These are phyloP conservation scores for Juncus inflexus DNA, from an alignment of 176 grass and related monocot species.

Conservation along the genomic window DNA sequence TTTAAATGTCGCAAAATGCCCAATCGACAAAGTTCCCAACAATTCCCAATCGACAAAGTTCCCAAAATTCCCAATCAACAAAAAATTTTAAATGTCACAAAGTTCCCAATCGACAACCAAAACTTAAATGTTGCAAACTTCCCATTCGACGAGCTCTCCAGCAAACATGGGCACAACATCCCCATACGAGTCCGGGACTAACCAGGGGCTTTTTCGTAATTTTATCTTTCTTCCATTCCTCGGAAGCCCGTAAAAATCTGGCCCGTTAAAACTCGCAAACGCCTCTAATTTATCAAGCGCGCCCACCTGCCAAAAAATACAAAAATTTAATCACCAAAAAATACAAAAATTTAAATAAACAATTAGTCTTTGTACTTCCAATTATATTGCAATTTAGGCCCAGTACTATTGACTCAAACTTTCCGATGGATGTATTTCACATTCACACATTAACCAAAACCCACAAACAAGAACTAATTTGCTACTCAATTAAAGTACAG, in stretches of 20 bases:
- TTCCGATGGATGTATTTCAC: too few relatives aligned
- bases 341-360: background rate
- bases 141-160: conserved; percentile 27
- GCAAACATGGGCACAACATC: conserved; percentile 80
- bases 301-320: conserved; percentile 39
- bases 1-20: conserved; percentile 39
- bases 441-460: too few relatives aligned
- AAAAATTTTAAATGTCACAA: too few relatives aligned
- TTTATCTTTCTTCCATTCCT: conserved; percentile 64
- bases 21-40: conserved; percentile 40
- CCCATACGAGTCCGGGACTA: conserved; percentile 70
- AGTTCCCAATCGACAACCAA: too few relatives aligned
- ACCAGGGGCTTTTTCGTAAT: conserved; percentile 66
- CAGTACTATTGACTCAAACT: too few relatives aligned
- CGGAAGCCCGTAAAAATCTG: conserved; percentile 92
- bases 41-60: too few relatives aligned
- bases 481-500: too few relatives aligned
- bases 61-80: too few relatives aligned
- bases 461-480: too few relatives aligned
- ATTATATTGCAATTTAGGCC: too few relatives aligned
- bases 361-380: too few relatives aligned
- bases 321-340: background rate
- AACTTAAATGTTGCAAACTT: too few relatives aligned
- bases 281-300: conserved; percentile 82
- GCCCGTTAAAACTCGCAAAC: conserved; percentile 93